Evolutionary conservation across 2,329 filamentous ascomycete species (phyloP).

Genomic region (Monosporascus sp.): DNA sequence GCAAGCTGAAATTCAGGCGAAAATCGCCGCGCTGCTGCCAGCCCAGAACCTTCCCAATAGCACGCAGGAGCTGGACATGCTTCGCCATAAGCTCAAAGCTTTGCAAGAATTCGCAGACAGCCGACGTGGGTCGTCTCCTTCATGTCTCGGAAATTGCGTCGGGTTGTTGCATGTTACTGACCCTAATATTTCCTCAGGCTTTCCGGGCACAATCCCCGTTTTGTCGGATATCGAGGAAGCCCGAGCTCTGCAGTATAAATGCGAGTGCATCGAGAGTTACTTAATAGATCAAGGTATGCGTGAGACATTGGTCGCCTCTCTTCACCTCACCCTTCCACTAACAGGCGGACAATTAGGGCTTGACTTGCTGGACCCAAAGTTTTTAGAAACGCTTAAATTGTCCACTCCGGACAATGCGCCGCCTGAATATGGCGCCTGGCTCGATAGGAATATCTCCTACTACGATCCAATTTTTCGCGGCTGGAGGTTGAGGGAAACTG

Average conservation of each 20-base stretch:
- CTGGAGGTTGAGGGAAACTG: slow-evolving; percentile 32
- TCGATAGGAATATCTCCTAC: slow-evolving; percentile 45
- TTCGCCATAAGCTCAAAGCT: slow-evolving; percentile 49
- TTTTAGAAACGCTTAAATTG: slow-evolving; percentile 33
- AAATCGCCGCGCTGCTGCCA: slow-evolving; percentile 42
- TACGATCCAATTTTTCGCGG: slow-evolving; percentile 43
- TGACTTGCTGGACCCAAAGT: slow-evolving; percentile 35
- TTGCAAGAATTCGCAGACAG: slow-evolving; percentile 43
- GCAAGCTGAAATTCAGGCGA: slow-evolving; percentile 48
- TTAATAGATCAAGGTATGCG: slow-evolving; percentile 43
- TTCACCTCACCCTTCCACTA: slow-evolving; percentile 1
- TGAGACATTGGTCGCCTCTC: background rate
- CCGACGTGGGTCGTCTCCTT: slow-evolving; percentile 38
- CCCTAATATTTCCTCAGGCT: slow-evolving; percentile 23
- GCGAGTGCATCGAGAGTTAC: slow-evolving; percentile 51
- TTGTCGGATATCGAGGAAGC: slow-evolving; percentile 54
- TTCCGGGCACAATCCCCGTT: slow-evolving; percentile 35
- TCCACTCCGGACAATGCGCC: slow-evolving; percentile 36
- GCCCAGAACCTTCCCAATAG: slow-evolving; percentile 43
- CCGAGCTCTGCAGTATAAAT: slow-evolving; percentile 50
- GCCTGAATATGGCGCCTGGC: slow-evolving; percentile 44
- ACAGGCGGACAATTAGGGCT: slow-evolving; percentile 29
- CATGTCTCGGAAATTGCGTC: slow-evolving; percentile 9
- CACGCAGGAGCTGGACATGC: slow-evolving; percentile 47
- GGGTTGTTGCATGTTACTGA: slow-evolving; percentile 16